These are phyloP conservation scores for Calonectria hongkongensis DNA, from an alignment of 2,329 filamentous ascomycete species.

Conservation along the genomic window DNA sequence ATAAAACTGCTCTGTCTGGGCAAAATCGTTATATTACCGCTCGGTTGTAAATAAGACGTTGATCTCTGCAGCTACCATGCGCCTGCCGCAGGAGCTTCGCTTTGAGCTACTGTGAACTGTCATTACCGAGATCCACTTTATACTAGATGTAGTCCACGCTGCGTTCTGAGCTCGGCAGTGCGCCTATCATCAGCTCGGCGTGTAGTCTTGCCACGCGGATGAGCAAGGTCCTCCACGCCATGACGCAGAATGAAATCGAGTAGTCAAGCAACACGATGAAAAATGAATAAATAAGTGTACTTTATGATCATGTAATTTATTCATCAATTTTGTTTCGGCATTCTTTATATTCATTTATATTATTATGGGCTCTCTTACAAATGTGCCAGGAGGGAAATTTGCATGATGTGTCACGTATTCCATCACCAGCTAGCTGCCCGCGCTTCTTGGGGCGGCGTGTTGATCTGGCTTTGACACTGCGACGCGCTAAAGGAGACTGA, in stretches of 20 bases:
- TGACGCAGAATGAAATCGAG: too few species aligned
- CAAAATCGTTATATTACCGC: not conserved
- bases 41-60: conserved; percentile 2
- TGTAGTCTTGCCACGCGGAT: not conserved
- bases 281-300: too few species aligned
- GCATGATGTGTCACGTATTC: too few species aligned
- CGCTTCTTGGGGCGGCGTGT: not conserved
- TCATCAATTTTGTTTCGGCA: too few species aligned
- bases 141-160: not conserved
- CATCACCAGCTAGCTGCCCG: too few species aligned
- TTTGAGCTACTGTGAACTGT: not conserved
- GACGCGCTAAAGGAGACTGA: conserved; percentile 9
- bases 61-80: not conserved
- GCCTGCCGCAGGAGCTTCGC: not conserved
- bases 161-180: conserved; percentile 6
- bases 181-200: conserved; percentile 8
- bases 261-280: too few species aligned
- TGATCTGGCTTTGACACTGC: conserved; percentile 1
- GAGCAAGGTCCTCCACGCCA: too few species aligned
- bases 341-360: too few species aligned
- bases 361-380: too few species aligned
- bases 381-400: too few species aligned
- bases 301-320: too few species aligned
- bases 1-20: not conserved
- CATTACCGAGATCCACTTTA: not conserved